Evolutionary conservation across 176 grass and related monocot genomes (phyloP), one percentile per base, ranked within the genome.

Genomic region (Rhipidocladum racemiflorum): DNA sequence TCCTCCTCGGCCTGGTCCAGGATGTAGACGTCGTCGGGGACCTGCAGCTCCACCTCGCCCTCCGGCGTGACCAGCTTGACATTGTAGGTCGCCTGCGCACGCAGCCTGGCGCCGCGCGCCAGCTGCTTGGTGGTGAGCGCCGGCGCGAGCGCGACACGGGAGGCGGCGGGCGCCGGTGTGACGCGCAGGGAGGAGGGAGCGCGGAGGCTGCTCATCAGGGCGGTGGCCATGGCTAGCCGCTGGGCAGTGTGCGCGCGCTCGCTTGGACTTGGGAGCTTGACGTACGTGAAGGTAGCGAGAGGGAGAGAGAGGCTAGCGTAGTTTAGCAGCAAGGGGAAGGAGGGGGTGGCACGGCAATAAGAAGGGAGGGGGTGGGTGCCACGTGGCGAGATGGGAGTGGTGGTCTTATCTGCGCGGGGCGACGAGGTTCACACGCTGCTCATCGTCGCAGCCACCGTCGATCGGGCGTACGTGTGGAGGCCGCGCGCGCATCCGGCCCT

Each of bases 1-100:
- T 68, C 65, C 75, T 98, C 90, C 87, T 93, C 88, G 18, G 84
- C 88, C 14, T 78, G 51, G 81, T 98, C 90, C 0, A 97, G 80
- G 77, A 97, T 87, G 85, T 89, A 91, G 1, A 53, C 64, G 67
- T 98, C 95, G 16, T 90, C 82, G 12, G 89, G 83, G 21, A 91
- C 84, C 86, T 95, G 50, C 4, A 98, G 74, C 70, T 91, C 75
- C 42, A 88, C 81, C 74, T 92, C 81, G 0, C 89, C 92, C 0
- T 87, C 83, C 0, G 92, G 92, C 0, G 92, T 94, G 11, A 86
- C 68, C 15, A 94, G 77, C 79, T 88, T 94, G 11, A 94, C 94
- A 28, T 87, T 94, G 94, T 87, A 88, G 0, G 81, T 77, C 12
- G 94, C 84, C 77, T 87, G 79, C 68, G 81, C 75, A 6, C 70